Percentiles rank a stretch among this genome's conserved stretches.
Conservation (phyloP, 2,329 filamentous ascomycete species). For the Nemania bipapillata region DNA sequence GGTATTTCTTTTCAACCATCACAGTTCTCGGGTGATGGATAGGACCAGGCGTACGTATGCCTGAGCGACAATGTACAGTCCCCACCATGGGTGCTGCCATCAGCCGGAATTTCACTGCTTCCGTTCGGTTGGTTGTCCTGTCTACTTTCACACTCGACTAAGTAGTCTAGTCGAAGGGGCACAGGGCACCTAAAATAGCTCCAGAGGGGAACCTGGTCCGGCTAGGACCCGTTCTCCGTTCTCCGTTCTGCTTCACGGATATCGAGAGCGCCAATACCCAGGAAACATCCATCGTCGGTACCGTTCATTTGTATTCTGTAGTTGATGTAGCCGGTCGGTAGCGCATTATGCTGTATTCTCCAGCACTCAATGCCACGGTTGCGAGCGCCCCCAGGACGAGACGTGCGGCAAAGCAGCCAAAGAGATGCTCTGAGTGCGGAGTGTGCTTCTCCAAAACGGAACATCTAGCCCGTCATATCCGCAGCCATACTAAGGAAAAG, state of each 20-base stretch:
- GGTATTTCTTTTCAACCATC: neutral
- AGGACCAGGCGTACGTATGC: constrained; percentile 11
- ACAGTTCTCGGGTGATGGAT: constrained; percentile 6
- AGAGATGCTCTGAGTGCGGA: constrained; percentile 35
- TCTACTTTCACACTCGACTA: too few relatives aligned
- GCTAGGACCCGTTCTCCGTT: constrained; percentile 18
- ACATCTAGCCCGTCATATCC: constrained; percentile 35
- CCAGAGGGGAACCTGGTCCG: constrained; percentile 28
- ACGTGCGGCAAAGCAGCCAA: constrained; percentile 33
- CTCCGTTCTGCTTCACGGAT: constrained; percentile 24
- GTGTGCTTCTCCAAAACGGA: constrained; percentile 38
- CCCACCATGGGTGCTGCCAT: neutral
- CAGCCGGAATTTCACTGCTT: constrained; percentile 30
- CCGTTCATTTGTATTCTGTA: constrained; percentile 4
- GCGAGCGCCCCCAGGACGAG: constrained; percentile 27
- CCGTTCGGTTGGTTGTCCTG: constrained; percentile 11
- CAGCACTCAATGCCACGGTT: constrained; percentile 22
- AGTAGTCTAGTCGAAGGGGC: neutral
- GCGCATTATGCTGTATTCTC: constrained; percentile 31
- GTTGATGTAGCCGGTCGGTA: neutral
- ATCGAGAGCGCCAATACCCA: constrained; percentile 11
- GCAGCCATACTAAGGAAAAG: constrained; percentile 36
- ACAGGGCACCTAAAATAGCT: constrained; percentile 28
- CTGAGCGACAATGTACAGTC: constrained; percentile 16
- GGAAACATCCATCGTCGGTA: constrained; percentile 20